Evolutionary conservation across 1,284 basidiomycete genomes (phyloP).

Genomic region (Termitomyces sp.): DNA sequence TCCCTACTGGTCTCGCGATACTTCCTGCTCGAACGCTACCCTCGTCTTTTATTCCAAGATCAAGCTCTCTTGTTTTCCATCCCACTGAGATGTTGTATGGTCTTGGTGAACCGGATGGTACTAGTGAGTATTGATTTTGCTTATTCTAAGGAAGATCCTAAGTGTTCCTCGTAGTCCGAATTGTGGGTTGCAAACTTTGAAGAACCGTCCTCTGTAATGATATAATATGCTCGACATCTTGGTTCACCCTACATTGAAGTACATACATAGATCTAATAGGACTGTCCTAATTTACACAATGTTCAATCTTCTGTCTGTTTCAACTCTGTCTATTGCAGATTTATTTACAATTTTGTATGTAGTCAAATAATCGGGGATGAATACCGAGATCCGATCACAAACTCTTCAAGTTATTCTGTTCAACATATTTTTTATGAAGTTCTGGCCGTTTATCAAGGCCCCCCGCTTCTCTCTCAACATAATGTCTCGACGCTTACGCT

Average conservation of each 20-base stretch:
- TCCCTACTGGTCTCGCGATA: slow-evolving; percentile 49
- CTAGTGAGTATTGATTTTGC: slow-evolving; percentile 40
- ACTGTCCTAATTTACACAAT: background rate
- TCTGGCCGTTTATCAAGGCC: slow-evolving; percentile 4
- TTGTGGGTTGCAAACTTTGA: slow-evolving; percentile 30
- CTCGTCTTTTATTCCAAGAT: slow-evolving; percentile 57
- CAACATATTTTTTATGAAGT: slow-evolving; percentile 11
- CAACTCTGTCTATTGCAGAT: background rate
- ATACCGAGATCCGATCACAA: background rate
- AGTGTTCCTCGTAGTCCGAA: slow-evolving; percentile 24
- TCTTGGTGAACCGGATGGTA: slow-evolving; percentile 67
- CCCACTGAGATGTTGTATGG: slow-evolving; percentile 79
- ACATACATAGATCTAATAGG: slow-evolving; percentile 13
- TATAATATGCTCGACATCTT: slow-evolving; percentile 17
- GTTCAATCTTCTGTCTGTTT: background rate
- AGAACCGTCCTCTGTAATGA: slow-evolving; percentile 11
- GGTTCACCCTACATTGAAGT: slow-evolving; percentile 10
- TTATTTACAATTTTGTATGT: too few species aligned
- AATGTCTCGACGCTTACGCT: slow-evolving; percentile 52
- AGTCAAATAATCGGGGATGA: background rate
- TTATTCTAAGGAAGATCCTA: background rate
- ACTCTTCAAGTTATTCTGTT: too few species aligned
- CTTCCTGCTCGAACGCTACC: slow-evolving; percentile 49
- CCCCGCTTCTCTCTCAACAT: slow-evolving; percentile 4
- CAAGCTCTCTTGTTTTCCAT: slow-evolving; percentile 68